Evolutionary conservation across 2,329 filamentous ascomycete species (phyloP).

Genomic region (Fusarium agapanthi): DNA sequence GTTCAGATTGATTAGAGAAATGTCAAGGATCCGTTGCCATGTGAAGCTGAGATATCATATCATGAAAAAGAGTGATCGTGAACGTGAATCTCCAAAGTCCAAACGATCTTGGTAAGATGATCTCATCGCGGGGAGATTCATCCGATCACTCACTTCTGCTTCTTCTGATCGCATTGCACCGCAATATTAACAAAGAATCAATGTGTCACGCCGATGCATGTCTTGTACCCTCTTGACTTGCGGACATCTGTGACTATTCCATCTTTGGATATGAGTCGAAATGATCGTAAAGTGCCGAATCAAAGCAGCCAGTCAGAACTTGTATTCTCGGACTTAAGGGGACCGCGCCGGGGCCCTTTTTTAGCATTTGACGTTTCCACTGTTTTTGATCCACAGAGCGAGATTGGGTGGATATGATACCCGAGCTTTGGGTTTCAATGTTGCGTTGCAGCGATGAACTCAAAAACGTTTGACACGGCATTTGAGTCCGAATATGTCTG

Average conservation of each 20-base stretch:
- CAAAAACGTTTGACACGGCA: background rate
- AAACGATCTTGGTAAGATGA: background rate
- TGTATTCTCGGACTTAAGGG: slow-evolving; percentile 5
- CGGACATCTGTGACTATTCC: background rate
- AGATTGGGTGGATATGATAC: slow-evolving; percentile 28
- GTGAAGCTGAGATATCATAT: background rate
- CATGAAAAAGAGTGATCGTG: background rate
- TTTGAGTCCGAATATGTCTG: background rate
- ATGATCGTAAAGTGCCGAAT: background rate
- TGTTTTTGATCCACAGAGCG: slow-evolving; percentile 1
- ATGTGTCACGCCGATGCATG: slow-evolving; percentile 12
- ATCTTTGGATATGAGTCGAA: slow-evolving; percentile 6
- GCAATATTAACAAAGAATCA: background rate
- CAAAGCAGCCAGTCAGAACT: background rate
- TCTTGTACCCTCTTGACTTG: background rate
- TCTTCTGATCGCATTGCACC: background rate
- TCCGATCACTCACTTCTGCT: background rate
- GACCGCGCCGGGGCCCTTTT: background rate
- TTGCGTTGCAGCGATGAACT: background rate
- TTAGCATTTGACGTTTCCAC: slow-evolving; percentile 1
- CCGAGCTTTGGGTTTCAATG: slow-evolving; percentile 7
- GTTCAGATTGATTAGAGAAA: background rate
- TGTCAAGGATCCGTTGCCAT: background rate
- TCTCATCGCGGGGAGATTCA: background rate
- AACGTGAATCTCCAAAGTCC: background rate